A percentile compares a stretch with the other conserved stretches of the same genome.
Evolutionary conservation across 352 stramenopile species (phyloP).

Genomic region (Phytopythium litorale): DNA sequence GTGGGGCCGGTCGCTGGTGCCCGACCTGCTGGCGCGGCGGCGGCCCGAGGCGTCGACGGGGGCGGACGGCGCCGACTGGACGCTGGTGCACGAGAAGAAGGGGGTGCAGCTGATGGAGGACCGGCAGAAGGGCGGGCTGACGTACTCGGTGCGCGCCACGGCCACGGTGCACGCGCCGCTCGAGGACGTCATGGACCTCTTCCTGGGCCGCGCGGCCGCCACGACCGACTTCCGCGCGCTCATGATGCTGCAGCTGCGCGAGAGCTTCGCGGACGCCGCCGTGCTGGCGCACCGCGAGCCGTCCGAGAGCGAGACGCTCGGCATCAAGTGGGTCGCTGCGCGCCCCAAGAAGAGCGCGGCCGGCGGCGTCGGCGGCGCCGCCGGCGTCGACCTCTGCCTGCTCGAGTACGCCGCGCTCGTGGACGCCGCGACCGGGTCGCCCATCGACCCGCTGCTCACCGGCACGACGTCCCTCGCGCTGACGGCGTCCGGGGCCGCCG

Average conservation of each 20-base stretch:
- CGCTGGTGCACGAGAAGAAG: constrained; percentile 67
- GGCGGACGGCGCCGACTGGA: constrained; percentile 76
- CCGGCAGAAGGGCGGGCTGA: constrained; percentile 77
- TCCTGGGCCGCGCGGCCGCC: constrained; percentile 36
- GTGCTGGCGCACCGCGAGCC: constrained; percentile 75
- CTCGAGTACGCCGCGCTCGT: constrained; percentile 75
- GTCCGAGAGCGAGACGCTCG: constrained; percentile 71
- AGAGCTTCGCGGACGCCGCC: constrained; percentile 64
- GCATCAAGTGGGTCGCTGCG: constrained; percentile 78
- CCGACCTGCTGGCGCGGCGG: constrained; percentile 30
- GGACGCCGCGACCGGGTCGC: constrained; percentile 45
- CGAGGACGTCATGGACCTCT: constrained; percentile 81
- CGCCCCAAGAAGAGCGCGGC: constrained; percentile 56
- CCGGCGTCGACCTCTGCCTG: constrained; percentile 60
- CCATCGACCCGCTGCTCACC: constrained; percentile 23
- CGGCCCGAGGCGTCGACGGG: constrained; percentile 4
- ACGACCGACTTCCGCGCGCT: constrained; percentile 62
- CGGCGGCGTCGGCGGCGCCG: constrained; percentile 42
- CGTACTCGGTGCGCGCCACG: constrained; percentile 69
- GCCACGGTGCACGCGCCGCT: constrained; percentile 51
- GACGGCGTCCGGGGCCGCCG: background rate
- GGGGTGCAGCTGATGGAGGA: constrained; percentile 70
- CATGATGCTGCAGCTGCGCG: constrained; percentile 73
- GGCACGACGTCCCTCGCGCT: constrained; percentile 3
- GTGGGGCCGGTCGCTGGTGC: constrained; percentile 69